These are phyloP conservation scores for Mycena crocata DNA, from an alignment of 768 basidiomycete genomes.

Conservation along the genomic window DNA sequence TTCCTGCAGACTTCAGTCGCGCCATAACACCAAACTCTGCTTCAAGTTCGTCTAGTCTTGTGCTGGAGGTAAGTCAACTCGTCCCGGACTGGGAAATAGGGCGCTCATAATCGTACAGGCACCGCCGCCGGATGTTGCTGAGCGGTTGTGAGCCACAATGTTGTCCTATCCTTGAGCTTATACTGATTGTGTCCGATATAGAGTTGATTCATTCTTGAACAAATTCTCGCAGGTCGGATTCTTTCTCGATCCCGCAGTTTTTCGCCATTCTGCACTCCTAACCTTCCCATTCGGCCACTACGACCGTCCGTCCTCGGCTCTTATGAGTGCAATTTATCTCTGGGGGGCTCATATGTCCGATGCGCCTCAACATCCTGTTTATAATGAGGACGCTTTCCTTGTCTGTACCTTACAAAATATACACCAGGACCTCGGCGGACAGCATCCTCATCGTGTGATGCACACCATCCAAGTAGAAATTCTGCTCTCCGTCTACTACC, in stretches of 20 bases:
- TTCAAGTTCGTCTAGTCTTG: slow-evolving; percentile 25
- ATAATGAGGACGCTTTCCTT: slow-evolving; percentile 54
- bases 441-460: slow-evolving; percentile 53
- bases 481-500: slow-evolving; percentile 65
- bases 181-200: slow-evolving; percentile 11
- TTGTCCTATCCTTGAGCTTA: too few species aligned
- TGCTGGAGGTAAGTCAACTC: slow-evolving; percentile 16
- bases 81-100: too few species aligned
- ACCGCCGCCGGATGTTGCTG: slow-evolving; percentile 15
- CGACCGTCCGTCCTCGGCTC: slow-evolving; percentile 48
- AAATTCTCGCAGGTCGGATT: slow-evolving; percentile 61
- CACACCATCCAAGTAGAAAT: slow-evolving; percentile 63
- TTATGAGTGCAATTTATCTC: slow-evolving; percentile 53
- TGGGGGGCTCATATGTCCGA: slow-evolving; percentile 49
- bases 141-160: slow-evolving; percentile 1
- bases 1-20: neutral
- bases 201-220: slow-evolving; percentile 50
- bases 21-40: slow-evolving; percentile 20
- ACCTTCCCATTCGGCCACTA: slow-evolving; percentile 43
- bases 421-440: slow-evolving; percentile 50
- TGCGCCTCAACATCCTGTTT: slow-evolving; percentile 24
- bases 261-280: slow-evolving; percentile 50
- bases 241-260: slow-evolving; percentile 61
- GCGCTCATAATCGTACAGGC: too few species aligned
- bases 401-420: slow-evolving; percentile 52